A percentile compares a stretch with the other conserved stretches of the same genome.
These are phyloP conservation scores for Clonostachys sp. DNA, from an alignment of 2,329 filamentous ascomycete genomes.

Conservation along the genomic window DNA sequence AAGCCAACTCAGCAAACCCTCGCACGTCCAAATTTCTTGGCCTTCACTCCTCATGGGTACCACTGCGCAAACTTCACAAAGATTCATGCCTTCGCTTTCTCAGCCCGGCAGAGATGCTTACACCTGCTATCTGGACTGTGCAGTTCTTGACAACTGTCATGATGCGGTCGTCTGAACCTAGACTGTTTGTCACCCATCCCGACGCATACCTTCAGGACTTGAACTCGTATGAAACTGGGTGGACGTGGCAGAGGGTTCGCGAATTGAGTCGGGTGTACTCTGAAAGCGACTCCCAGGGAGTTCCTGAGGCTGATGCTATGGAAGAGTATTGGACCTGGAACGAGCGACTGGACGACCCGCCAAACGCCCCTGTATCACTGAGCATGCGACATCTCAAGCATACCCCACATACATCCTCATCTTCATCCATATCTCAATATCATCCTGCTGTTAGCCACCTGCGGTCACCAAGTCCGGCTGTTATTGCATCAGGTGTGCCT, in stretches of 20 bases:
- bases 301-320: constrained; percentile 56
- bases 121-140: constrained; percentile 66
- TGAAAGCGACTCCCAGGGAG: constrained; percentile 37
- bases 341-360: constrained; percentile 55
- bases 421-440: constrained; percentile 11
- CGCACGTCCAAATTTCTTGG: constrained; percentile 46
- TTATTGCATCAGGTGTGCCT: constrained; percentile 29
- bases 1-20: constrained; percentile 14
- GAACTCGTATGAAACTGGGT: constrained; percentile 47
- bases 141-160: constrained; percentile 67
- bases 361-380: constrained; percentile 36
- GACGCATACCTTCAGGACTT: constrained; percentile 68
- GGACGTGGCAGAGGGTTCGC: constrained; percentile 68
- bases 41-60: constrained; percentile 66
- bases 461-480: constrained; percentile 20
- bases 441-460: constrained; percentile 30
- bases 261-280: constrained; percentile 54
- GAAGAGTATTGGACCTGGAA: constrained; percentile 67
- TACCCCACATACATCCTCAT: constrained; percentile 24
- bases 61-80: constrained; percentile 71
- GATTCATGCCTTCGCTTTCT: constrained; percentile 69
- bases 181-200: constrained; percentile 72
- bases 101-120: constrained; percentile 67
- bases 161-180: constrained; percentile 65
- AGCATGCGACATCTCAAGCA: constrained; percentile 34